Base-by-base conservation (phyloP, 225 moss, liverwort and hornwort species). In the Antitrichia curtipendula region DNA sequence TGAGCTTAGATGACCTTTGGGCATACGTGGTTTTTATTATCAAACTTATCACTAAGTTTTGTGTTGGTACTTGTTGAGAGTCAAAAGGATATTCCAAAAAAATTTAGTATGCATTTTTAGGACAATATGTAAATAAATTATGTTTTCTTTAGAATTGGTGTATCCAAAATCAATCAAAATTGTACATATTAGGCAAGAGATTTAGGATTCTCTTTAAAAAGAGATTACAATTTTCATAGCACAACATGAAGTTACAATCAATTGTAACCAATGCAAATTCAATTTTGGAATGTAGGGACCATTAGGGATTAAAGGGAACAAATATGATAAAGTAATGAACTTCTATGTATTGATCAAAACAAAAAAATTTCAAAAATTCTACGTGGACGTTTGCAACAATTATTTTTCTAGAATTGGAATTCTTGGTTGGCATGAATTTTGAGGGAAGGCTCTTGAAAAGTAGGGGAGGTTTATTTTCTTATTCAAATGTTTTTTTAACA, bases 391-490 rank as follows among this genome's bases (percentile, higher is more conserved):
- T 70, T 70, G 25, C 3, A 25, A 8, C 8, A 41, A 70, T 41
- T 40, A 3, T 70, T 40, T 65, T 70, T 40, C 25, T 0, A 70
- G 0, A 38, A 25, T 0, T 1, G 0, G 1, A 41, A 41, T 41
- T 41, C 8, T 25, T 41, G 3, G 0, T 0, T 0, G 0, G 3
- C 13, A 41, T 41, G 25, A 25, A 41, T 70, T 15, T 25, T 23
- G 15, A 25, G 1, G 14, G 13, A 40, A 70, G 41, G 70, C 4
- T 70, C 41, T 41, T 24, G 8, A 70, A 70, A 41, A 70, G 5
- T 0, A 3, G 1, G 8, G 8, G 14, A 41, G 12, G n/a, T 6
- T 20, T 40, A 14, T 24, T 69, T 69, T 13, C 0, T 69, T 1
- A 21, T 38, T 68, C 1, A 0, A 2, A 40, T 2, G 2, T 32